A percentile compares a stretch with the other conserved stretches of the same genome.
Conservation (phyloP, 2,329 filamentous ascomycete genomes). For the Ceratocystis huliohia region DNA sequence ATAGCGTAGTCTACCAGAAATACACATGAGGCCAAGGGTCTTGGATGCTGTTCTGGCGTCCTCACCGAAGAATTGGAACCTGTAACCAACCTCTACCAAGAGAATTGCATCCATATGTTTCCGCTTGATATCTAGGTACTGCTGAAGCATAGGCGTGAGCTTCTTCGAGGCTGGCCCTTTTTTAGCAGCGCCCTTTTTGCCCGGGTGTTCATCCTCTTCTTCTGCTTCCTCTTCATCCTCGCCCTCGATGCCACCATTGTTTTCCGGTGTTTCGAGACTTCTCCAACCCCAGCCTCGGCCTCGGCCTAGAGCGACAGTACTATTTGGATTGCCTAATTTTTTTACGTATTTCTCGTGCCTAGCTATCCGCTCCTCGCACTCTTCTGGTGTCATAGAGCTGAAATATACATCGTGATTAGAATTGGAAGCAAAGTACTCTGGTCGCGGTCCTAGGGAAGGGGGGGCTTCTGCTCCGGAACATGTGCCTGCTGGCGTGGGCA, state of each 20-base stretch:
- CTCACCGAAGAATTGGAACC: conserved; percentile 93
- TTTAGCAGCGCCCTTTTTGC: conserved; percentile 33
- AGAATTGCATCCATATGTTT: conserved; percentile 82
- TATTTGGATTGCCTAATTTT: conserved; percentile 78
- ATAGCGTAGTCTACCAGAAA: conserved; percentile 86
- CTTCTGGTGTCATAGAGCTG: conserved; percentile 33
- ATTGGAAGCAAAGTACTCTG: conserved; percentile 13
- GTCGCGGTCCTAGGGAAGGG: neutral
- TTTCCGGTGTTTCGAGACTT: conserved; percentile 41
- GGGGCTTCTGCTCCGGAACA: neutral
- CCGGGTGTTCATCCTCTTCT: conserved; percentile 39
- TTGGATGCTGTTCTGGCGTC: conserved; percentile 83
- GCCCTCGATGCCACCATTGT: conserved; percentile 41
- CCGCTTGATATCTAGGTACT: conserved; percentile 86
- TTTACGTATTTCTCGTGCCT: conserved; percentile 70
- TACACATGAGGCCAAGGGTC: conserved; percentile 87
- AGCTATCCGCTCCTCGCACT: conserved; percentile 49
- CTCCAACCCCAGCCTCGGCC: conserved; percentile 42
- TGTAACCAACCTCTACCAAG: conserved; percentile 93
- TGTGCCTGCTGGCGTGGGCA: neutral
- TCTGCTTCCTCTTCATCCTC: conserved; percentile 44
- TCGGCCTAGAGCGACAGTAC: conserved; percentile 54
- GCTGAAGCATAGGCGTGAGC: conserved; percentile 85
- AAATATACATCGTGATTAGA: conserved; percentile 17
- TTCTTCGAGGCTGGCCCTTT: conserved; percentile 45